These are phyloP conservation scores for Paraleonurus japonicus DNA, from an alignment of 257 asterid genomes.

Conservation along the genomic window DNA sequence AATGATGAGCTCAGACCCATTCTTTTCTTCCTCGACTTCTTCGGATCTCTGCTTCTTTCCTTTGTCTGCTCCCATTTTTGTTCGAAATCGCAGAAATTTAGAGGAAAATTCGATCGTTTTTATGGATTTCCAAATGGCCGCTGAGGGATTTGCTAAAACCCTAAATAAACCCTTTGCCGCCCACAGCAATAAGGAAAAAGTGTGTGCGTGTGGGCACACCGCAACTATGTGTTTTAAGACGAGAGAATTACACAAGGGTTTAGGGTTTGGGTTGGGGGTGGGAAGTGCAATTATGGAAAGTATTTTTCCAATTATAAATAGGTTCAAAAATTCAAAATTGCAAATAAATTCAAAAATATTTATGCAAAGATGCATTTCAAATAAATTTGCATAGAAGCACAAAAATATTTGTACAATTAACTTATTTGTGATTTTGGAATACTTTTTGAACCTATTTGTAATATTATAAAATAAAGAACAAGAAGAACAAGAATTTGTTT, in stretches of 20 bases:
- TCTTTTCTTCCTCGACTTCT: conserved; percentile 45
- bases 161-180: conserved; percentile 47
- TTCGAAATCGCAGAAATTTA: conserved; percentile 4
- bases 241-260: neutral
- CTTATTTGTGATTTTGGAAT: too few relatives aligned
- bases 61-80: conserved; percentile 71
- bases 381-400: too few relatives aligned
- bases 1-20: conserved; percentile 31
- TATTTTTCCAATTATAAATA: too few relatives aligned
- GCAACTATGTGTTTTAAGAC: conserved; percentile 13
- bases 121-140: conserved; percentile 1
- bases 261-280: conserved; percentile 15
- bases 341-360: too few relatives aligned
- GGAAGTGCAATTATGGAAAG: neutral
- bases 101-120: neutral
- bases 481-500: too few relatives aligned
- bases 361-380: too few relatives aligned
- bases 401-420: too few relatives aligned
- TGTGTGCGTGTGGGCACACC: neutral
- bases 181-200: conserved; percentile 17
- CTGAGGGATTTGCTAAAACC: conserved; percentile 43
- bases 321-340: too few relatives aligned
- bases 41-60: conserved; percentile 73
- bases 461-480: too few relatives aligned
- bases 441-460: too few relatives aligned